These are phyloP conservation scores for Cylindrodendrum hubeiense DNA, from an alignment of 2,329 filamentous ascomycete species.

Conservation along the genomic window DNA sequence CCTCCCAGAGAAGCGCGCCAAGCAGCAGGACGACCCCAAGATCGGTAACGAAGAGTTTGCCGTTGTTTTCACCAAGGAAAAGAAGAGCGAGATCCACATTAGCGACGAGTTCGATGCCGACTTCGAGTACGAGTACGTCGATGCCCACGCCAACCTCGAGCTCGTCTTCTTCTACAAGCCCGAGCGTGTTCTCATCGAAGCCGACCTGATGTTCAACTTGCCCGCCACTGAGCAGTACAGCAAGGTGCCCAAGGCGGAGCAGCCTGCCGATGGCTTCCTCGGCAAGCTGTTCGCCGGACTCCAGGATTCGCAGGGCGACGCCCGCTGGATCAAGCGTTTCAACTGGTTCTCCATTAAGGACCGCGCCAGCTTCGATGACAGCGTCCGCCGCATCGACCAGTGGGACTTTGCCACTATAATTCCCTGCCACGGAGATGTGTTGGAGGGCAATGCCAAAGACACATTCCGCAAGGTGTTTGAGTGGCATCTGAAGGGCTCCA, in stretches of 20 bases:
- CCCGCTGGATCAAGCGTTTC: conserved; percentile 83
- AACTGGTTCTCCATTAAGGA: conserved; percentile 82
- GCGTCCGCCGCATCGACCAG: conserved; percentile 73
- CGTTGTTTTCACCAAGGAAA: conserved; percentile 74
- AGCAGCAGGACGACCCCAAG: conserved; percentile 60
- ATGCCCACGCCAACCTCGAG: conserved; percentile 85
- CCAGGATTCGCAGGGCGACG: conserved; percentile 72
- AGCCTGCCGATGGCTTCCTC: conserved; percentile 50
- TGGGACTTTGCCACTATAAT: conserved; percentile 92
- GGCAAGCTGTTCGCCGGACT: conserved; percentile 63
- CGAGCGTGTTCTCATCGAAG: conserved; percentile 83
- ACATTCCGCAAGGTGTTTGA: conserved; percentile 83
- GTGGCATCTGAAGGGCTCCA: conserved; percentile 77
- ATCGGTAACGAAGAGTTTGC: conserved; percentile 70
- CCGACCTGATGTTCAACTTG: conserved; percentile 92
- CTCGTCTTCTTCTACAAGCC: conserved; percentile 89
- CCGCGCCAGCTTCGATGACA: conserved; percentile 76
- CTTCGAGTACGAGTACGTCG: conserved; percentile 88
- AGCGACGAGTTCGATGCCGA: conserved; percentile 86
- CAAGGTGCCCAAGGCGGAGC: conserved; percentile 63
- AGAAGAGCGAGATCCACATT: conserved; percentile 66
- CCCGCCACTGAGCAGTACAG: conserved; percentile 90
- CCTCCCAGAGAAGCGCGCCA: conserved; percentile 83
- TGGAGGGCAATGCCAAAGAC: conserved; percentile 79
- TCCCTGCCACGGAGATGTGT: conserved; percentile 93